Percentiles rank a stretch among this genome's conserved stretches.
phyloP scores from a whole-genome alignment of 176 grass and related monocot genomes.

The Ensete ventricosum region DNA sequence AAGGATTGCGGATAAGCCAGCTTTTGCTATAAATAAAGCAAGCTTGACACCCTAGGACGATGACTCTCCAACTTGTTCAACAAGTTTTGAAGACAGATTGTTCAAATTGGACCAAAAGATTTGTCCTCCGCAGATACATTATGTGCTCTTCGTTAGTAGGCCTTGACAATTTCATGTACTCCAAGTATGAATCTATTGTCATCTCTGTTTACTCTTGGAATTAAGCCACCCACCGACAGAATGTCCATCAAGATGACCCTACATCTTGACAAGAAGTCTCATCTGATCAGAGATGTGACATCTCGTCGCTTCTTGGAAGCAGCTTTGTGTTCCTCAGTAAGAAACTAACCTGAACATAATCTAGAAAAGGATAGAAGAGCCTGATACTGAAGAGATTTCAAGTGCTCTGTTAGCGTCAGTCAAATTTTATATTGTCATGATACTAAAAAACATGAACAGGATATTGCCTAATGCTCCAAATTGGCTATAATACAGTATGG shows the following conservation, averaged over 20 bases:
- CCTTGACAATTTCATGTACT: not conserved
- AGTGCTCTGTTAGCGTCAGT: not conserved
- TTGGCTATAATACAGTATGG: not conserved
- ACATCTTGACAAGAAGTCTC: conserved; percentile 33
- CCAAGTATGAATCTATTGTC: not conserved
- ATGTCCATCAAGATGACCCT: not conserved
- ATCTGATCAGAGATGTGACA: conserved; percentile 30
- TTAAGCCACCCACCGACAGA: conserved; percentile 31
- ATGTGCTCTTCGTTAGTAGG: not conserved
- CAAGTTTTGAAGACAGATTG: not conserved
- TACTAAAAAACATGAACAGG: not conserved
- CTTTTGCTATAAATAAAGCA: not conserved
- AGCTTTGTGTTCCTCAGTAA: conserved; percentile 45
- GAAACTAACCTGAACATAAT: conserved; percentile 60
- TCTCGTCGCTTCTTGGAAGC: no score
- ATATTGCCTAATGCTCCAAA: not conserved
- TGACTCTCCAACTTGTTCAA: not conserved
- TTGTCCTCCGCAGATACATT: not conserved
- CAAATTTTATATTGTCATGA: not conserved
- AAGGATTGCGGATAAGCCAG: not conserved
- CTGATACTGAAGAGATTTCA: not conserved
- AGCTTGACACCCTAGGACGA: not conserved
- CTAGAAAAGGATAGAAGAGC: not conserved
- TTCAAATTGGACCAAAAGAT: not conserved
- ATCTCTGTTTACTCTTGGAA: conserved; percentile 24